Evolutionary conservation across 768 basidiomycete genomes (phyloP).

Genomic region (Russula vinacea): DNA sequence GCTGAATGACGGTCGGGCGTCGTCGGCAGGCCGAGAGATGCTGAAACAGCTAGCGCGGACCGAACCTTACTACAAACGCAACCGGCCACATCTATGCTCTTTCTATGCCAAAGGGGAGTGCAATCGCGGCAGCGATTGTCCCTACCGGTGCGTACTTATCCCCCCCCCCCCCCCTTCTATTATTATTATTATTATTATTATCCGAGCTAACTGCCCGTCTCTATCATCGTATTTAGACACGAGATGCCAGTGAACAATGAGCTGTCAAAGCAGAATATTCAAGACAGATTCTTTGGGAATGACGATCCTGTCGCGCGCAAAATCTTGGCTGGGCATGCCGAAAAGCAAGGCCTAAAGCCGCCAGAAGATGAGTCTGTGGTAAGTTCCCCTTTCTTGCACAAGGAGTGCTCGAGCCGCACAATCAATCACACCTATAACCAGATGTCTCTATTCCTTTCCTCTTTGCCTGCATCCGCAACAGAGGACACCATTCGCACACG

Average conservation of each 20-base stretch:
- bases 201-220: not conserved
- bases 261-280: conserved; percentile 86
- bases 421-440: conserved; percentile 36
- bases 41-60: conserved; percentile 90
- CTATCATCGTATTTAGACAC: conserved; percentile 51
- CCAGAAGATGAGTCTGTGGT: conserved; percentile 88
- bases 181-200: too few species aligned
- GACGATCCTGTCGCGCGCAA: conserved; percentile 95
- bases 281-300: conserved; percentile 88
- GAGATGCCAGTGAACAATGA: conserved; percentile 84
- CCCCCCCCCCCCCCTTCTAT: too few species aligned
- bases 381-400: conserved; percentile 37
- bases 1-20: conserved; percentile 57
- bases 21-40: conserved; percentile 92
- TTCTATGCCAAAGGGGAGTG: conserved; percentile 97
- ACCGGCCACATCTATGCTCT: conserved; percentile 88
- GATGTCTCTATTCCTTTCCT: conserved; percentile 85
- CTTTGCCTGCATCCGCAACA: conserved; percentile 64
- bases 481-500: conserved; percentile 72
- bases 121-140: conserved; percentile 86
- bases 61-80: conserved; percentile 97
- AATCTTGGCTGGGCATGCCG: conserved; percentile 78
- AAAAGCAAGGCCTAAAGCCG: conserved; percentile 75
- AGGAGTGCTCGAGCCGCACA: not conserved
- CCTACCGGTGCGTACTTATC: conserved; percentile 59